Evolutionary conservation across 345 rosid genomes (phyloP), one percentile per base, ranked within the genome.

Genomic region (Citrus glauca): DNA sequence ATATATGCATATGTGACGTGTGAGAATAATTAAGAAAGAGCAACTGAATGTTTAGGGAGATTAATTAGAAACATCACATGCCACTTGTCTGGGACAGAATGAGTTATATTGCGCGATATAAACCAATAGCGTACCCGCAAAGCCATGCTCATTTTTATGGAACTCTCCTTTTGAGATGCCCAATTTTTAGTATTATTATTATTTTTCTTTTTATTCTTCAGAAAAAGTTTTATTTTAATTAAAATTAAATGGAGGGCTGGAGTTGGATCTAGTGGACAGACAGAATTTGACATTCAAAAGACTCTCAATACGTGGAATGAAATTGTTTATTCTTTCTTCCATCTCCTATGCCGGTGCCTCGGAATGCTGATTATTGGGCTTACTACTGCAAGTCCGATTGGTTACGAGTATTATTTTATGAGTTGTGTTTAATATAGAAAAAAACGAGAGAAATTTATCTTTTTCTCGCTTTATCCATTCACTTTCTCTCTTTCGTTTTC

Each of bases 401-500:
- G 22, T 17, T 53, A 50, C 22, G 5, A 50, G 50, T 11, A 11
- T 6, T 35, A 35, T 42, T 32, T 32, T 5, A 32, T 32, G 5
- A 32, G 5, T 32, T 32, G 33, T 32, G 5, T 4, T 32, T 32
- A 4, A 0, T 4, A 32, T 32, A 0, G 5, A 3, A 0, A 4
- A 32, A 32, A 0, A 32, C 0, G 4, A 32, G 0, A 4, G 0
- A 32, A 32, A 32, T 32, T 32, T 0, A 0, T 32, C 5, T 4
- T 32, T 32, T 32, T 32, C 0, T 32, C 0, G 0, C 5, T 32
- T 4, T 32, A 32, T 0, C 5, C 5, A 32, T 32, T 0, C 5
- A 4, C 0, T 32, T 5, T 32, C 4, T 32, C 4, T 32, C 5
- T 32, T 32, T 0, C 0, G 0, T 32, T 32, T 4, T 32, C 0